Percentiles rank a stretch among this genome's conserved stretches.
Conservation (phyloP, 257 asterid species). For the Nicotiana tabacum region DNA sequence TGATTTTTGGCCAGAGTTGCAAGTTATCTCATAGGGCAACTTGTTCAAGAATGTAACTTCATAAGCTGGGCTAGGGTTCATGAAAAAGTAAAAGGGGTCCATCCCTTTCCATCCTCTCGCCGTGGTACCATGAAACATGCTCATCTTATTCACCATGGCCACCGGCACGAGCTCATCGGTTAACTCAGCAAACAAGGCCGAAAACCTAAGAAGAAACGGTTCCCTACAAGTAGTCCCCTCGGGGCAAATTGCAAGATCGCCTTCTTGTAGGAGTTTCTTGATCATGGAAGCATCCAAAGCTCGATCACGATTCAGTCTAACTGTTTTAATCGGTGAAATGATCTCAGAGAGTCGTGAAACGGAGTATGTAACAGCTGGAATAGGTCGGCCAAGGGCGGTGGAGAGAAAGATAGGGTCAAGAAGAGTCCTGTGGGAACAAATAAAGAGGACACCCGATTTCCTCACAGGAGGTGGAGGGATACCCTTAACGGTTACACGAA, state of each 20-base stretch:
- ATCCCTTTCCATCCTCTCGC: conserved; percentile 42
- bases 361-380: conserved; percentile 66
- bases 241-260: conserved; percentile 34
- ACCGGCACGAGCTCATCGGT: conserved; percentile 34
- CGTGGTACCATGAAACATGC: conserved; percentile 39
- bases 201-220: conserved; percentile 32
- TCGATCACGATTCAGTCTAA: conserved; percentile 28
- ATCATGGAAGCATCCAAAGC: conserved; percentile 30
- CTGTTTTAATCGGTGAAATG: conserved; percentile 56
- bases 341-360: conserved; percentile 65
- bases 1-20: conserved; percentile 19
- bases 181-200: conserved; percentile 32
- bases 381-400: conserved; percentile 57
- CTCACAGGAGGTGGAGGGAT: conserved; percentile 42
- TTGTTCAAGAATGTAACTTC: conserved; percentile 34
- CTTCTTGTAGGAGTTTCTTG: conserved; percentile 22
- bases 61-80: conserved; percentile 35
- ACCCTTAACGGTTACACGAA: conserved; percentile 51
- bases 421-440: conserved; percentile 57
- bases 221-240: conserved; percentile 42
- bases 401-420: conserved; percentile 64
- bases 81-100: conserved; percentile 33
- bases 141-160: conserved; percentile 35
- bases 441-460: conserved; percentile 52
- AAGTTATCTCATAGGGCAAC: conserved; percentile 25